Evolutionary conservation across 2,329 filamentous ascomycete genomes (phyloP), one percentile per base, ranked within the genome.

Genomic region (Microascus cirrosus): DNA sequence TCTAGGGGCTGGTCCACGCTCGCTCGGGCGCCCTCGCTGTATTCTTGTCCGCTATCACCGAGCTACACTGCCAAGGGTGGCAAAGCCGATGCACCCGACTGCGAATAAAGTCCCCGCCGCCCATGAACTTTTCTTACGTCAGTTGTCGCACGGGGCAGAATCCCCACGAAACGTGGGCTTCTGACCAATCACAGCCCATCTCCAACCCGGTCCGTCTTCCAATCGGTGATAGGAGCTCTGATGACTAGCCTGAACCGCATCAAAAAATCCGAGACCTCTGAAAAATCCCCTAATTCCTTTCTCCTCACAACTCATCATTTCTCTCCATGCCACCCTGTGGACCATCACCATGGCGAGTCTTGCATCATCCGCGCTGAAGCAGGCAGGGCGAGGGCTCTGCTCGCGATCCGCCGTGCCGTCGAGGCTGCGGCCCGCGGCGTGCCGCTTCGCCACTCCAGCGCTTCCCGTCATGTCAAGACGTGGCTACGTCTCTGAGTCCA

Each of bases 401-500:
- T 69, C 76, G 56, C 74, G 70, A 66, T 66, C 75, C 53, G 66
- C 73, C 42, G 59, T 75, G 51, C 63, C 73, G 50, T 65, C 71
- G 39, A 45, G 39, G 20, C 34, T 58, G 25, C 36, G 36, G 18
- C 12, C 36, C 36, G 36, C 36, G 4, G 48, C 55, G 35, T 52
- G 62, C 63, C 55, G 63, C 64, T 55, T 50, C 22, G 52, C 53
- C 42, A 54, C 58, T 53, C 51, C 59, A 28, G 48, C 35, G 25
- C 45, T 50, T 28, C 45, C 53, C 18, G 34, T 52, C 20, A 42
- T 55, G 20, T n/a, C 51, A 39, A 15, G 56, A 25, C 48, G 48
- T 13, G 45, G 76, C 65, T 96, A 96, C 79, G 91, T 96, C 62
- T 88, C 90, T 32, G 87, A 92, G 75, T 87, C 89, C 61, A 90